Percentiles rank a stretch among this genome's conserved stretches.
Evolutionary conservation across 768 basidiomycete genomes (phyloP).

Genomic region (Neoboletus magnificus): DNA sequence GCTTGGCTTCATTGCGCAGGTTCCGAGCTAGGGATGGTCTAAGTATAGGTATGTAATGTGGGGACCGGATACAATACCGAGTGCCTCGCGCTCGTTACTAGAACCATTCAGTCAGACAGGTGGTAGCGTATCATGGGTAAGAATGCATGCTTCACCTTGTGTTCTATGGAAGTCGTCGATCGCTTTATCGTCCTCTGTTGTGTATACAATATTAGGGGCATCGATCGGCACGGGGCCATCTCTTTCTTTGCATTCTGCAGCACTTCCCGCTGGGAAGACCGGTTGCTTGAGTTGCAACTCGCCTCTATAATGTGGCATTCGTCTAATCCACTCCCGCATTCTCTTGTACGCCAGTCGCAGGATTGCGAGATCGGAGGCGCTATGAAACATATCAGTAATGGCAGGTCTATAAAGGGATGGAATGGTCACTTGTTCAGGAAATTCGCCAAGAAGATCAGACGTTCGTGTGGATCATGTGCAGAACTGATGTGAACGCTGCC

Average conservation of each 20-base stretch:
- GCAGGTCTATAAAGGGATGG: background rate
- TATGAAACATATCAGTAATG: background rate
- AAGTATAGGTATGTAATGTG: background rate
- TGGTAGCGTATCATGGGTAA: background rate
- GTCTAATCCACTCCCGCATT: slow-evolving; percentile 28
- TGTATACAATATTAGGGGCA: slow-evolving; percentile 31
- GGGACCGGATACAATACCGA: slow-evolving; percentile 20
- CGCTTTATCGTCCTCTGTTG: slow-evolving; percentile 33
- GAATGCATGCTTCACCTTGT: slow-evolving; percentile 9
- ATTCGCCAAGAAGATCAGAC: slow-evolving; percentile 43
- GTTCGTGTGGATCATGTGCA: slow-evolving; percentile 38
- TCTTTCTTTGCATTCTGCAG: slow-evolving; percentile 23
- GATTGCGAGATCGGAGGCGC: slow-evolving; percentile 26
- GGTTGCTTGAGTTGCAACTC: slow-evolving; percentile 23
- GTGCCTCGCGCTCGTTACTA: slow-evolving; percentile 33
- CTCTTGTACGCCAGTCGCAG: slow-evolving; percentile 29
- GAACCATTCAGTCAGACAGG: background rate
- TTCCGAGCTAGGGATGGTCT: slow-evolving; percentile 45
- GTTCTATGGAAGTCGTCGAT: slow-evolving; percentile 28
- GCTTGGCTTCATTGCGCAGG: slow-evolving; percentile 64
- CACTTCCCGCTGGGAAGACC: slow-evolving; percentile 19
- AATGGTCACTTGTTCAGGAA: slow-evolving; percentile 43
- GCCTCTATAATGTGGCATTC: slow-evolving; percentile 43
- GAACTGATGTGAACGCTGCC: slow-evolving; percentile 49
- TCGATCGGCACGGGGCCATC: slow-evolving; percentile 22